Evolutionary conservation across 2,329 filamentous ascomycete genomes (phyloP).

Genomic region (Colletotrichum graminicola): DNA sequence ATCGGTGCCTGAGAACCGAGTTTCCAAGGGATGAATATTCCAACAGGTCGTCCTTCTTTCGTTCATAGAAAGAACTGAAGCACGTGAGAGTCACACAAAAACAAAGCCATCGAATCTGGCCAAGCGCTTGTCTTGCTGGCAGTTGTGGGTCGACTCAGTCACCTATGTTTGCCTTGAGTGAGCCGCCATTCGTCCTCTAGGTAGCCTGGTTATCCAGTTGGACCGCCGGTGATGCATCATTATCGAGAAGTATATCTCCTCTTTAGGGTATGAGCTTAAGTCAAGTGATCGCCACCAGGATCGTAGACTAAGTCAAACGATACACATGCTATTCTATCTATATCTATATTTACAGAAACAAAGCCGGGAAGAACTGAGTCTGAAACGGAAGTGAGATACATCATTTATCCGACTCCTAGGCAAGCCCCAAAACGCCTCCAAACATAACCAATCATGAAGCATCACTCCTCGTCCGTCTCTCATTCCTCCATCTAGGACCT

Average conservation of each 20-base stretch:
- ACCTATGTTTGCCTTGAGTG: not conserved
- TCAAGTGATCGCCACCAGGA: not conserved
- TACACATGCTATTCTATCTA: not conserved
- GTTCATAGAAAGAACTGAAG: not conserved
- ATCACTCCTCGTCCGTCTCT: constrained; percentile 55
- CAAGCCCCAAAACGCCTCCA: not conserved
- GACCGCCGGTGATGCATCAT: not conserved
- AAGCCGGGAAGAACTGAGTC: not conserved
- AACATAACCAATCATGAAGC: constrained; percentile 16
- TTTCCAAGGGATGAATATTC: not conserved
- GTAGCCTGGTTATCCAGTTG: not conserved
- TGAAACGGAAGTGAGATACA: constrained; percentile 10
- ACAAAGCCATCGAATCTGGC: not conserved
- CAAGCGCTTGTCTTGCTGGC: not conserved
- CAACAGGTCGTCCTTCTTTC: not conserved
- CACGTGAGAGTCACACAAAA: constrained; percentile 8
- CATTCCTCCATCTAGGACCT: constrained; percentile 64
- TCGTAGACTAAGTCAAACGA: not conserved
- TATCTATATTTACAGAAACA: not conserved
- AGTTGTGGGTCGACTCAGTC: not conserved
- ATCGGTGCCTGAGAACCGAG: not conserved
- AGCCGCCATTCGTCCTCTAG: not conserved
- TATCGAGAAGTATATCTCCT: not conserved
- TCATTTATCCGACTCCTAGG: not conserved
- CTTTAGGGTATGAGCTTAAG: not conserved